Evolutionary conservation across 2,329 filamentous ascomycete species (phyloP).

Genomic region (Eutypella sp.): DNA sequence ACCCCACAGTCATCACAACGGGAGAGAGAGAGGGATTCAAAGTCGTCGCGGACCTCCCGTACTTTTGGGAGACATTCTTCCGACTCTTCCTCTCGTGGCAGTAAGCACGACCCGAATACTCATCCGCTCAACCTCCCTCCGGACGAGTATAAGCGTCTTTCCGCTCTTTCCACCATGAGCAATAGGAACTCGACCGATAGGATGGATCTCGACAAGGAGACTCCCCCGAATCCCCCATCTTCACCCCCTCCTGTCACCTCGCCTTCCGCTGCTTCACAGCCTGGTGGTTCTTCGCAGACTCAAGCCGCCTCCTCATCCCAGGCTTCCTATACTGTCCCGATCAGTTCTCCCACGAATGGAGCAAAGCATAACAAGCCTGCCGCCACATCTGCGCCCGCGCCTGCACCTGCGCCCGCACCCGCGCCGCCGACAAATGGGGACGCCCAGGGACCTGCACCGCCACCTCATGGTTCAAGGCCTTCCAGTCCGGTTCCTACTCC

Average conservation of each 20-base stretch:
- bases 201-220: constrained; percentile 74
- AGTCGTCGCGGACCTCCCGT: constrained; percentile 39
- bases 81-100: constrained; percentile 43
- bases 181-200: constrained; percentile 46
- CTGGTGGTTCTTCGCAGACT: constrained; percentile 22
- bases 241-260: too few relatives aligned
- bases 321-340: constrained; percentile 45
- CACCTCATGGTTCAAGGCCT: constrained; percentile 64
- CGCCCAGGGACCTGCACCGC: constrained; percentile 59
- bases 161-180: constrained; percentile 59
- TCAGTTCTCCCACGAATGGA: constrained; percentile 40
- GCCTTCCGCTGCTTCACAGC: constrained; percentile 41
- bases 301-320: constrained; percentile 37
- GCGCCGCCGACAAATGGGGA: constrained; percentile 16
- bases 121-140: constrained; percentile 89
- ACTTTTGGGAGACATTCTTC: constrained; percentile 44
- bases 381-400: too few relatives aligned
- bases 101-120: constrained; percentile 61
- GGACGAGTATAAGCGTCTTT: constrained; percentile 77
- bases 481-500: constrained; percentile 51
- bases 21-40: constrained; percentile 16
- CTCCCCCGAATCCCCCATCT: constrained; percentile 43
- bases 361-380: too few relatives aligned
- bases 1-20: constrained; percentile 22
- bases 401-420: constrained; percentile 28